phyloP scores from a whole-genome alignment of 129 eudicot species.

The Rutidosis leptorrhynchoides region DNA sequence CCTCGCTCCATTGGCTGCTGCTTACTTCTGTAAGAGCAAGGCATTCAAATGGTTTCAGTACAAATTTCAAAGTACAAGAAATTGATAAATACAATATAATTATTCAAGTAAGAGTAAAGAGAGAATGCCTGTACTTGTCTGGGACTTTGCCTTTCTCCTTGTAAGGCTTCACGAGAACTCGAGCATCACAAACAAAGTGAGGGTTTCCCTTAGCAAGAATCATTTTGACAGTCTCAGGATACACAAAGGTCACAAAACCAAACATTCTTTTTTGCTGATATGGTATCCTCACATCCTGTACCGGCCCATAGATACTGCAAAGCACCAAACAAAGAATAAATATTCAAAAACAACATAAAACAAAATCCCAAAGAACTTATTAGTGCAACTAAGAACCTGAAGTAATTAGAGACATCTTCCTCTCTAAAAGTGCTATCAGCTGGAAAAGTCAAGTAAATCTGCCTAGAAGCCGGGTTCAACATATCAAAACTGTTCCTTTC shows the following conservation, averaged over 20 bases:
- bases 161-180: constrained; percentile 81
- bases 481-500: constrained; percentile 38
- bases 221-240: constrained; percentile 66
- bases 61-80: no score
- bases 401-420: constrained; percentile 76
- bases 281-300: constrained; percentile 86
- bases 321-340: no score
- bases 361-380: no score
- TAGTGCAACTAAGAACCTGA: no score
- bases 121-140: constrained; percentile 70
- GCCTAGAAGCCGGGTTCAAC: constrained; percentile 66
- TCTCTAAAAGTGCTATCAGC: constrained; percentile 77
- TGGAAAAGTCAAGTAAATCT: constrained; percentile 82
- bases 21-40: no score
- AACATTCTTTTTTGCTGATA: constrained; percentile 86
- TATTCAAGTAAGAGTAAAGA: no score
- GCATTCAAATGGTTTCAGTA: no score
- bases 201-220: constrained; percentile 85
- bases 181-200: constrained; percentile 77
- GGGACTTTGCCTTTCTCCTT: constrained; percentile 89
- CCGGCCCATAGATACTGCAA: constrained; percentile 64
- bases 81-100: no score
- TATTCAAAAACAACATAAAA: neutral
- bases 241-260: constrained; percentile 73
- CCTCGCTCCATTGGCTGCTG: constrained; percentile 49